Evolutionary conservation across 805 yeast genomes (phyloP).

Genomic region (Candida pseudofarinosa): DNA sequence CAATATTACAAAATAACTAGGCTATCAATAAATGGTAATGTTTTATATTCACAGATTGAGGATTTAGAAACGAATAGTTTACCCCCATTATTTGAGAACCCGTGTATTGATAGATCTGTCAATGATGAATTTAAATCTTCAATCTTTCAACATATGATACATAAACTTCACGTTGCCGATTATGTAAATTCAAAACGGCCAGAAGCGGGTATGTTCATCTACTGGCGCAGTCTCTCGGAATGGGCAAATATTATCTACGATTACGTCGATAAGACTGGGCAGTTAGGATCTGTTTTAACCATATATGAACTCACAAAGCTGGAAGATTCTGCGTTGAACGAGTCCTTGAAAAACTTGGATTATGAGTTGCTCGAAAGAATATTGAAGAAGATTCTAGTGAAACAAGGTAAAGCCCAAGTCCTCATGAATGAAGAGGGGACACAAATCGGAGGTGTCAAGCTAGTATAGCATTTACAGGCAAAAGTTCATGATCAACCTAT

Average conservation of each 20-base stretch:
- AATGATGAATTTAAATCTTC: conserved; percentile 51
- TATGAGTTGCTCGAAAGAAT: conserved; percentile 49
- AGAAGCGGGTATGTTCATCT: conserved; percentile 64
- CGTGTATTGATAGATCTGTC: conserved; percentile 47
- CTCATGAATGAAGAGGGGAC: conserved; percentile 61
- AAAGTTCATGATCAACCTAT: too few species aligned
- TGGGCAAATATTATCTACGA: conserved; percentile 35
- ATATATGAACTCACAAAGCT: conserved; percentile 73
- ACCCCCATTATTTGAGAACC: conserved; percentile 48
- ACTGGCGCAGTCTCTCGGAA: conserved; percentile 52
- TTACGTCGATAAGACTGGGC: conserved; percentile 65
- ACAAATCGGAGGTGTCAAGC: conserved; percentile 74
- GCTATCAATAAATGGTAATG: conserved; percentile 25
- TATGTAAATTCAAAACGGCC: conserved; percentile 47
- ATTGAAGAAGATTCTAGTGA: conserved; percentile 51
- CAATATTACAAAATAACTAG: conserved; percentile 42
- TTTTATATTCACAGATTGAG: conserved; percentile 22
- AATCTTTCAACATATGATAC: conserved; percentile 56
- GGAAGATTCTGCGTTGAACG: conserved; percentile 49
- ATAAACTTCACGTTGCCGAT: conserved; percentile 49
- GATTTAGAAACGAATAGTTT: conserved; percentile 13
- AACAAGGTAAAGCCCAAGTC: conserved; percentile 68
- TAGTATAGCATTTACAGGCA: conserved; percentile 35
- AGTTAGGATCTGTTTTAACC: conserved; percentile 71
- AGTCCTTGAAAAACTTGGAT: conserved; percentile 64